Evolutionary conservation across 805 yeast species (phyloP), one percentile per base, ranked within the genome.

Genomic region (Candida dendrica): DNA sequence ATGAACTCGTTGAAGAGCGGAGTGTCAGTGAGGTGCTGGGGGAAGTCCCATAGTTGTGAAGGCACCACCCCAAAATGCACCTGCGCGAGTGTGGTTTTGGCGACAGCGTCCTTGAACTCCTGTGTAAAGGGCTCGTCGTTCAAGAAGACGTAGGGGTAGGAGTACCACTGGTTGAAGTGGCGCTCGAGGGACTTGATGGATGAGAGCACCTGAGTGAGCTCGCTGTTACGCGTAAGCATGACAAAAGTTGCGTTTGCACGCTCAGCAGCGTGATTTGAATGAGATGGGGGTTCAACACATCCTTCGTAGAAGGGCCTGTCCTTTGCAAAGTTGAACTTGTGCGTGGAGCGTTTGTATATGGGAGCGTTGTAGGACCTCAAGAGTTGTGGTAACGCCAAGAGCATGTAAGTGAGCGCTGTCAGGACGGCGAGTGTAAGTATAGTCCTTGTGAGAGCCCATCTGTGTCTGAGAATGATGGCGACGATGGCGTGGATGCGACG

Each of bases 81-180:
- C 17, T 70, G 58, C 0, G 90, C 77, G 9, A 69, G 65, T 4
- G 93, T 82, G 41, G 75, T 64, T 35, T 68, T 57, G 13, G 50
- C 40, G 0, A 88, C 81, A 2, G 69, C 63, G 2, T 51, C 53
- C 52, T 74, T 77, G 61, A 93, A 93, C 16, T 78, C 74, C 2
- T 74, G 74, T 18, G 71, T 68, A 53, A 91, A 90, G 15, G 77
- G 79, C 44, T 75, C 89, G 60, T 91, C 87, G 58, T 90, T 91
- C 16, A 93, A 61, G 52, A 93, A 87, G 1, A 87, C 82, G 81
- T 95, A 93, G 0, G 96, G 97, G 58, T 93, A 93, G 50, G 84
- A 75, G 61, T 72, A 93, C 95, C 96, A 88, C 53, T 90, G 90
- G 59, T 91, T 91, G 66, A 90, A 91, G 58, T 84, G 95, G 20